These are phyloP conservation scores for Aspergillus fumigatiaffinis DNA, from an alignment of 2,329 filamentous ascomycete species.

Conservation along the genomic window DNA sequence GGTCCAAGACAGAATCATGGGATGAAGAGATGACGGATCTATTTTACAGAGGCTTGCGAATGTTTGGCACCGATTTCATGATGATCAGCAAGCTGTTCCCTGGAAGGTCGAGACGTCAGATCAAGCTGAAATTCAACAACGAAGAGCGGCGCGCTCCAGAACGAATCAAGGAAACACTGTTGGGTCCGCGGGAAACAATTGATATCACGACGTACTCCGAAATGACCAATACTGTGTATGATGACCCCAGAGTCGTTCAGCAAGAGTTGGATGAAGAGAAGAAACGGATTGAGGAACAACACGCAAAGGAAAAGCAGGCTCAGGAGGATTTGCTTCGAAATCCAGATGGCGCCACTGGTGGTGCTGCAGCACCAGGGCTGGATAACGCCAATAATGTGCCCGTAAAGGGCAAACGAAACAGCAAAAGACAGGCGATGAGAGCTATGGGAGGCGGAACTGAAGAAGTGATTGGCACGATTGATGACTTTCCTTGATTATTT, in stretches of 20 bases:
- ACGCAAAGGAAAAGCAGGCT: slow-evolving; percentile 42
- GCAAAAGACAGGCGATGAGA: slow-evolving; percentile 26
- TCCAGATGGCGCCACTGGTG: slow-evolving; percentile 32
- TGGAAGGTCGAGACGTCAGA: slow-evolving; percentile 54
- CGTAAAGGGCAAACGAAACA: slow-evolving; percentile 27
- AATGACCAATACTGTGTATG: slow-evolving; percentile 44
- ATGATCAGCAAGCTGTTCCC: slow-evolving; percentile 62
- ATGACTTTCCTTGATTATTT: slow-evolving; percentile 26
- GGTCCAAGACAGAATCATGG: slow-evolving; percentile 54
- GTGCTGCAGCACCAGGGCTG: slow-evolving; percentile 20
- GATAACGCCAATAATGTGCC: slow-evolving; percentile 28
- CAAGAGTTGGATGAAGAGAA: slow-evolving; percentile 43
- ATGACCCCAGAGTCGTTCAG: slow-evolving; percentile 38
- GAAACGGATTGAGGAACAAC: slow-evolving; percentile 44
- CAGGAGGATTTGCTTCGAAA: slow-evolving; percentile 43
- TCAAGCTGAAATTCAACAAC: slow-evolving; percentile 61
- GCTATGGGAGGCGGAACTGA: slow-evolving; percentile 34
- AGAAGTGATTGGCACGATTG: slow-evolving; percentile 39
- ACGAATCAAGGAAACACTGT: slow-evolving; percentile 50
- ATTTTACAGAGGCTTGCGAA: slow-evolving; percentile 60
- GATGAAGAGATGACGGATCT: slow-evolving; percentile 54
- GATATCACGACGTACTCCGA: slow-evolving; percentile 43
- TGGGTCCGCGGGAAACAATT: slow-evolving; percentile 42
- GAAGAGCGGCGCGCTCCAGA: slow-evolving; percentile 56
- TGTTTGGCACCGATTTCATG: slow-evolving; percentile 64